Base-by-base conservation (phyloP, 345 rosid genomes). In the Eucalyptus sp. region DNA sequence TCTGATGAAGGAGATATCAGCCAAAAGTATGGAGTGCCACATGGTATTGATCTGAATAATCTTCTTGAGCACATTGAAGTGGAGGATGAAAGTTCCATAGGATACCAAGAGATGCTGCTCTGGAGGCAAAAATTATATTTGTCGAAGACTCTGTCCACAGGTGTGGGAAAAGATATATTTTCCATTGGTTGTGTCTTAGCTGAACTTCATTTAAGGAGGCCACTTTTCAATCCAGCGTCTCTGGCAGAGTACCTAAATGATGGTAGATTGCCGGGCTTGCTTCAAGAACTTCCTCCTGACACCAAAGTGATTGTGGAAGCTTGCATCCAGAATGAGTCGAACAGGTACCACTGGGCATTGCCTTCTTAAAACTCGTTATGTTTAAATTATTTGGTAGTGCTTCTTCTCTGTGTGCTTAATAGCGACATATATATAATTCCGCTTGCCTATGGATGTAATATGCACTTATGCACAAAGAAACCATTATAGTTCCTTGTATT, bases 171-270 rank as follows among this genome's bases (percentile, higher is more conserved):
- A 90, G 99, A 97, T 90, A 93, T 97, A 89, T 97, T 97, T 93
- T 94, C 98, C 87, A 50, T 96, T 71, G 99, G 98, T 89, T 96
- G 98, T 92, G 90, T 97, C 91, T 87, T 97, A 87, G 98, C 98
- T 85, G 99, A 97, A 91, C 97, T 96, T 86, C 93, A 93, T 94
- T 92, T 96, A 89, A 91, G 86, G 91, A 94, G 91, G 91, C 98
- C 99, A 71, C 95, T 96, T 88, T 96, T 97, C 91, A 93, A 95
- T 93, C 91, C 97, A 27, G 91, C 89, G 48, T 96, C 98, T 86
- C 92, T 97, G 86, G 93, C 93, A 54, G 48, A 91, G 71, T 96
- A 93, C 91, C 50, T 94, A 87, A 92, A 91, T 89, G 87, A 88
- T 87, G 96, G 95, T 87, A 92, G 91, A 58, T 92, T 94, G 86